Percentiles rank a stretch among this genome's conserved stretches.
Evolutionary conservation across 1,139 yeast genomes (phyloP).

Genomic region (Blastobotrys ciferrii): DNA sequence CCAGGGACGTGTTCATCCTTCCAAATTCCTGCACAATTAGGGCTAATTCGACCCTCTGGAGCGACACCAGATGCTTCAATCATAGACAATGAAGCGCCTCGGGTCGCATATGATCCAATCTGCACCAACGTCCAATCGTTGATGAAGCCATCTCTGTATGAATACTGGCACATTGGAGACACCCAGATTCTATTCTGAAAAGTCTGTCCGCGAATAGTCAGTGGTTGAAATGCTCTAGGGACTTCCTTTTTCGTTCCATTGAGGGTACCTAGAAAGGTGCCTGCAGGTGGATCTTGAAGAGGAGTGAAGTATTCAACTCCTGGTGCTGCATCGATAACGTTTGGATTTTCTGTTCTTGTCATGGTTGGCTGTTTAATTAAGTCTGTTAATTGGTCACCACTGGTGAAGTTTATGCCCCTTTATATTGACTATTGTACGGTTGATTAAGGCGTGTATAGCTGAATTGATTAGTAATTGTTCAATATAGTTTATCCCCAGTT

Average conservation of each 20-base stretch:
- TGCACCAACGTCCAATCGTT: constrained; percentile 43
- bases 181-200: constrained; percentile 52
- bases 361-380: no score
- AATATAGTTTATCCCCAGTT: no score
- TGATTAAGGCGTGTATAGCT: no score
- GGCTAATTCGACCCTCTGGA: constrained; percentile 43
- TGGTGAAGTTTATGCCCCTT: no score
- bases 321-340: constrained; percentile 3
- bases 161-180: constrained; percentile 61
- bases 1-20: constrained; percentile 50
- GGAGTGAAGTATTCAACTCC: constrained; percentile 21
- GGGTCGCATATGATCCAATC: constrained; percentile 31
- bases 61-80: constrained; percentile 53
- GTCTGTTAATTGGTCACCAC: no score
- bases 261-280: constrained; percentile 26
- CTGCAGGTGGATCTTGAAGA: constrained; percentile 30
- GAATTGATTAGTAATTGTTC: no score
- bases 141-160: constrained; percentile 42
- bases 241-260: neutral
- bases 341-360: constrained; percentile 2
- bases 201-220: constrained; percentile 40
- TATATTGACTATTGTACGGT: no score
- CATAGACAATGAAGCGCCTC: constrained; percentile 55
- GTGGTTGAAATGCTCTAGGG: constrained; percentile 44
- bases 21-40: constrained; percentile 52